phyloP scores from a whole-genome alignment of 805 yeast genomes.

The Myxozyma neglecta region DNA sequence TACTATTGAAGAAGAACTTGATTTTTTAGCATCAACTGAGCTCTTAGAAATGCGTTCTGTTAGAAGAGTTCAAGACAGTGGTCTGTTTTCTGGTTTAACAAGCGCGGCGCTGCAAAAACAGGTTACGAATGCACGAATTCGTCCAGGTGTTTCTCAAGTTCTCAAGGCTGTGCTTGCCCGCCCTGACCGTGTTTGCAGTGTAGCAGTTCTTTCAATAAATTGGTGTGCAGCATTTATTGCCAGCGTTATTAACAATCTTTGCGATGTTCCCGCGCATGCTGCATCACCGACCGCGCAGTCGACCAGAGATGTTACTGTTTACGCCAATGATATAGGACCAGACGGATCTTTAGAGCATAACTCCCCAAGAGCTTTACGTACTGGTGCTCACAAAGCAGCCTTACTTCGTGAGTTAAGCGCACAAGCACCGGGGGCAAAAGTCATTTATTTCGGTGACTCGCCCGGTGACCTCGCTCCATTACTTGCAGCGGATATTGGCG shows the following conservation, averaged over 20 bases:
- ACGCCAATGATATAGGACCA: constrained; percentile 15
- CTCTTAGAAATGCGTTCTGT: constrained; percentile 29
- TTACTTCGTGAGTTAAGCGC: constrained; percentile 1
- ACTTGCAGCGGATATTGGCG: constrained; percentile 17
- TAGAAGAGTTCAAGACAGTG: constrained; percentile 22
- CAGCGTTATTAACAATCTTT: constrained; percentile 1
- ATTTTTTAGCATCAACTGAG: constrained; percentile 6
- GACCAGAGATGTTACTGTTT: constrained; percentile 3
- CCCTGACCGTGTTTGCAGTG: background rate
- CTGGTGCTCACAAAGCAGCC: constrained; percentile 26
- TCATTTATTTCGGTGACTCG: constrained; percentile 32
- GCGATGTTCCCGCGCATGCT: background rate
- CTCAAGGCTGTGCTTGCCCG: background rate
- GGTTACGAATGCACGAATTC: background rate
- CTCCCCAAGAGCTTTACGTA: constrained; percentile 2
- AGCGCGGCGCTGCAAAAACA: constrained; percentile 1
- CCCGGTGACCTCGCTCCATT: constrained; percentile 30
- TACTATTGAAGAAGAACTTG: constrained; percentile 8
- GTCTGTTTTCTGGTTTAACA: constrained; percentile 23
- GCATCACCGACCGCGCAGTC: background rate
- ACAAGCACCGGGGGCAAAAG: background rate
- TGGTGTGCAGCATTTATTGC: constrained; percentile 29
- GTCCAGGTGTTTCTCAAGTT: constrained; percentile 17
- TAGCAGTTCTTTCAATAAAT: constrained; percentile 28
- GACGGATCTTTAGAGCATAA: constrained; percentile 9